Evolutionary conservation across 768 basidiomycete species (phyloP).

Genomic region (Podaxis pistillaris): DNA sequence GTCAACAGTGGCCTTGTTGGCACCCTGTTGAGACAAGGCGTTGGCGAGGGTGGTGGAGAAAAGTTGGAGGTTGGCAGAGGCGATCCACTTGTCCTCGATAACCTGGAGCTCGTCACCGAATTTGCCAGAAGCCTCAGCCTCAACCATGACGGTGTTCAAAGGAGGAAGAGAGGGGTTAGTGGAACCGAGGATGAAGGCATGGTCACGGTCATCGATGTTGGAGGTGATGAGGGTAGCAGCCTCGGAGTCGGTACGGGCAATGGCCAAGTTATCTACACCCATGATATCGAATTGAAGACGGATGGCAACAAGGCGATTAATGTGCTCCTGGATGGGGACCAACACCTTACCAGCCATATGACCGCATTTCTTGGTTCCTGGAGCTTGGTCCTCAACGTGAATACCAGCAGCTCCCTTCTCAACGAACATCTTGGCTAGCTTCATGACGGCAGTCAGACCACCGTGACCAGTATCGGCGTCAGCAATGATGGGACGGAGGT

Average conservation of each 20-base stretch:
- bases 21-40: constrained; percentile 62
- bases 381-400: constrained; percentile 97
- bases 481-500: constrained; percentile 91
- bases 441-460: constrained; percentile 97
- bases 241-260: constrained; percentile 96
- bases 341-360: constrained; percentile 97
- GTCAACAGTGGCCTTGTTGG: constrained; percentile 45
- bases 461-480: constrained; percentile 99
- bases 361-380: constrained; percentile 95
- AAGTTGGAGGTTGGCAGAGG: constrained; percentile 73
- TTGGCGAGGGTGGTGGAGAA: constrained; percentile 72
- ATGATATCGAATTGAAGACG: constrained; percentile 98
- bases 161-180: constrained; percentile 73
- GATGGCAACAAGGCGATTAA: constrained; percentile 96
- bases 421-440: constrained; percentile 97
- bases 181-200: constrained; percentile 91
- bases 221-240: constrained; percentile 96
- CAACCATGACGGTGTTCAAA: constrained; percentile 77
- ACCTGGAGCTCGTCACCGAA: constrained; percentile 78
- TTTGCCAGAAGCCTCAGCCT: constrained; percentile 81
- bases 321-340: constrained; percentile 96
- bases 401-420: constrained; percentile 98
- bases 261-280: constrained; percentile 92
- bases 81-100: constrained; percentile 87
- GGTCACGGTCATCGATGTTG: constrained; percentile 97